phyloP scores from a whole-genome alignment of 2,329 filamentous ascomycete species.

The Claviceps lovelessii region DNA sequence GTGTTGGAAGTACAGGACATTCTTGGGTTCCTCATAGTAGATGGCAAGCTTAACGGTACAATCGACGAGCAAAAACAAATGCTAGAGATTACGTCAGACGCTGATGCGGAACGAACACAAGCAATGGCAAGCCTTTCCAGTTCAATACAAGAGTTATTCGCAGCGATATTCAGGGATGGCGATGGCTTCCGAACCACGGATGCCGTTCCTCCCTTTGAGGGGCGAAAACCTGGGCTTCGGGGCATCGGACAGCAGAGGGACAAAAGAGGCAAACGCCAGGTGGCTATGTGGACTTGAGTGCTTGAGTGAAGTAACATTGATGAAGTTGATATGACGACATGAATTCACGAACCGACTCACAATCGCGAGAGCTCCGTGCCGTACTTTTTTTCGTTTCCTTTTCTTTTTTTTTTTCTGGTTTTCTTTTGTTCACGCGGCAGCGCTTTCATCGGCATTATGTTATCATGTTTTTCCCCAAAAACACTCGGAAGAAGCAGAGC shows the following conservation, averaged over 20 bases:
- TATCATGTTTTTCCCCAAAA: not conserved
- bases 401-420: not conserved
- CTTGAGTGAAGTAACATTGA: not conserved
- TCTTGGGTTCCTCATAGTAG: conserved; percentile 82
- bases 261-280: conserved; percentile 1
- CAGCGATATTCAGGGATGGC: conserved; percentile 59
- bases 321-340: conserved; percentile 1
- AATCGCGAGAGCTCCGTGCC: not conserved
- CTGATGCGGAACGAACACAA: conserved; percentile 58
- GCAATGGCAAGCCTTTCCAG: conserved; percentile 60
- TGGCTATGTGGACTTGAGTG: conserved; percentile 3
- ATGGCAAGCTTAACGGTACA: conserved; percentile 71
- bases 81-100: conserved; percentile 62
- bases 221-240: conserved; percentile 3
- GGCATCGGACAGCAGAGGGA: conserved; percentile 3
- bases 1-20: conserved; percentile 86
- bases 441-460: not conserved
- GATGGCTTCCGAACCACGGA: conserved; percentile 46
- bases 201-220: conserved; percentile 14
- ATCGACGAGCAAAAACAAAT: conserved; percentile 81
- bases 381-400: not conserved
- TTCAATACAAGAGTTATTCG: conserved; percentile 55
- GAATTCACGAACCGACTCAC: not conserved
- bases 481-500: not conserved
- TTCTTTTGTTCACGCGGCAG: not conserved